Base-by-base conservation (phyloP, 2,329 filamentous ascomycete species). In the Beauveria australis region DNA sequence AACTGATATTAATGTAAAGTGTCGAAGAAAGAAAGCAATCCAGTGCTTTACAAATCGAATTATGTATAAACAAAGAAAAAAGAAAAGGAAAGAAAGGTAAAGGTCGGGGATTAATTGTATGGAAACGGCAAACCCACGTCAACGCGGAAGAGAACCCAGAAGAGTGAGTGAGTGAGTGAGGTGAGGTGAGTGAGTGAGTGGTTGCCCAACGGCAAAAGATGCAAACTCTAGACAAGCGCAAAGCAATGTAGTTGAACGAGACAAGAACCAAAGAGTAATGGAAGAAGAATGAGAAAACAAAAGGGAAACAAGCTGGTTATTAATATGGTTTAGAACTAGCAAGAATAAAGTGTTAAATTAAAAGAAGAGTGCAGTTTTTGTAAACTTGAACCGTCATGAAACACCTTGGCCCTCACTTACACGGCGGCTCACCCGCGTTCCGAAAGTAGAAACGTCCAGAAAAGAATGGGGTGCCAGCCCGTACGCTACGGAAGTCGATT, bases 101-200 rank as follows among this genome's bases (percentile, higher is more conserved):
- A 1, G 30, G 30, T 33, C 30, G 30, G 30, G 30, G 4, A 9
- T 33, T 14, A 22, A 28, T 46, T 56, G 40, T 26, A n/a, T 19
- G 51, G 49, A 40, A 37, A 51, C 30, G 55, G 55, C 44, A 51
- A 47, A 33, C 9, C 55, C 55, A 58, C 55, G 55, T 58, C 55
- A 58, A 58, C 55, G 55, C 55, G 55, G 55, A 30, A 58, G 43
- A 56, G 28, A 52, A 52, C 49, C 44, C 14, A 16, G 24, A 33
- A 53, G 22, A 40, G 30, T 37, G n/a, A 51, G 30, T 33, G 30
- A 33, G 30, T 30, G 2, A 30, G 28, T 28, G 43, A 46, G n/a
- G n/a, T n/a, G n/a, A n/a, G n/a, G 43, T 46, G 43, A 24, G 43
- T 46, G 24, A 30, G 53, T 37, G 41, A 19, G 9, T n/a, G 48